Evolutionary conservation across 257 asterid genomes (phyloP).

Genomic region (Forsythia viridissima): DNA sequence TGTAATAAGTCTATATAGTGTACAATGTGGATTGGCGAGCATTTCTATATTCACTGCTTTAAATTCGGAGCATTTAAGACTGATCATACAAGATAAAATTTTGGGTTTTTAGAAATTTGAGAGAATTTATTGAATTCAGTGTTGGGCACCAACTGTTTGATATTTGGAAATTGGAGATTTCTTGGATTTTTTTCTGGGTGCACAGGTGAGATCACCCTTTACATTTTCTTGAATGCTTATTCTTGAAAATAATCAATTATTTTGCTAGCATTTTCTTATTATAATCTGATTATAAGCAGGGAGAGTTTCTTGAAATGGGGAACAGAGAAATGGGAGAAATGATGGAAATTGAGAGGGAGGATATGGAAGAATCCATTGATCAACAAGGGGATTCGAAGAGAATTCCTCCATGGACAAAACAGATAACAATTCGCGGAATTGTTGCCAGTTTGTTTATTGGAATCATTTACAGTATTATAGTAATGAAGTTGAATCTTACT

Average conservation of each 20-base stretch:
- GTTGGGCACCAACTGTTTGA: background rate
- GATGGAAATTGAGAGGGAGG: constrained; percentile 19
- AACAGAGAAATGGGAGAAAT: constrained; percentile 15
- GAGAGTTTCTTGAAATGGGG: constrained; percentile 17
- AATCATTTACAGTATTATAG: constrained; percentile 28
- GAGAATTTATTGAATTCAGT: background rate
- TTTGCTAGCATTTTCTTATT: background rate
- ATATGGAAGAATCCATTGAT: constrained; percentile 24
- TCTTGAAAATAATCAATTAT: background rate
- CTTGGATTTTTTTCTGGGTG: background rate
- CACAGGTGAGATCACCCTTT: background rate
- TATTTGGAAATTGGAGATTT: background rate
- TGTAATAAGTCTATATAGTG: background rate
- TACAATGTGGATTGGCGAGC: background rate
- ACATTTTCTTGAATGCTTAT: background rate
- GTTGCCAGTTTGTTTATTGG: constrained; percentile 31
- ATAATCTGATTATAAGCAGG: background rate
- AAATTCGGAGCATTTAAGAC: background rate
- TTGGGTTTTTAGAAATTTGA: background rate
- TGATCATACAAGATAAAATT: background rate
- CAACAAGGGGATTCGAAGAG: constrained; percentile 30
- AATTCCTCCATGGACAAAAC: constrained; percentile 34
- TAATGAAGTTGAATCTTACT: constrained; percentile 31
- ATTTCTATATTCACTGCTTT: background rate
- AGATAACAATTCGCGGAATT: constrained; percentile 29